These are phyloP conservation scores for Oryza rufipogon DNA, from an alignment of 176 grass and related monocot species.

Conservation along the genomic window DNA sequence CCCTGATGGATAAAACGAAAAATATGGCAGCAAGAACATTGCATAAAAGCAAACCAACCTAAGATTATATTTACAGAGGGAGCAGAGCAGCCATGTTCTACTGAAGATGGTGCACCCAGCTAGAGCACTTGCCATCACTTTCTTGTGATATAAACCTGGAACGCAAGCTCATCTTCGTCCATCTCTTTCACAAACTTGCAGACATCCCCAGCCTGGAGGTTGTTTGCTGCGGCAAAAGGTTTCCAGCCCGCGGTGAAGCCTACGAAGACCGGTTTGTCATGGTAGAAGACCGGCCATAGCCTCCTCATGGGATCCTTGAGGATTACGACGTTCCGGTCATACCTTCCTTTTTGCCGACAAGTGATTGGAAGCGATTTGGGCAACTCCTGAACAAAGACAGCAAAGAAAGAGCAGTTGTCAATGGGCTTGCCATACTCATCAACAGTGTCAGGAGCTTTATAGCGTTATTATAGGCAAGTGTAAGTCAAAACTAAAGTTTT, in stretches of 20 bases:
- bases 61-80: neutral
- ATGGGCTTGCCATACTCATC: neutral
- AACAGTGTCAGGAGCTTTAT: no score
- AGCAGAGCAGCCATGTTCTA: neutral
- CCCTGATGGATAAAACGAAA: neutral
- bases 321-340: conserved; percentile 26
- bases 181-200: conserved; percentile 39
- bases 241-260: conserved; percentile 59
- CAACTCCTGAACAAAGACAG: conserved; percentile 36
- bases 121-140: neutral
- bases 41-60: neutral
- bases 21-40: neutral
- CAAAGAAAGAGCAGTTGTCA: neutral
- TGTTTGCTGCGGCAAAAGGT: conserved; percentile 52
- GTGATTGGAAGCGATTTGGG: conserved; percentile 17
- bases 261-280: conserved; percentile 32
- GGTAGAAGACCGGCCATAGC: conserved; percentile 57
- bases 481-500: no score
- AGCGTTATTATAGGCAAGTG: no score
- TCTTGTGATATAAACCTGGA: conserved; percentile 37
- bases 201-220: conserved; percentile 38
- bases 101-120: neutral
- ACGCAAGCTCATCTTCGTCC: conserved; percentile 31
- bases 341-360: conserved; percentile 28
- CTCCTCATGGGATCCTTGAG: conserved; percentile 56